Evolutionary conservation across 768 basidiomycete genomes (phyloP).

Genomic region (Tephrocybe sp.): DNA sequence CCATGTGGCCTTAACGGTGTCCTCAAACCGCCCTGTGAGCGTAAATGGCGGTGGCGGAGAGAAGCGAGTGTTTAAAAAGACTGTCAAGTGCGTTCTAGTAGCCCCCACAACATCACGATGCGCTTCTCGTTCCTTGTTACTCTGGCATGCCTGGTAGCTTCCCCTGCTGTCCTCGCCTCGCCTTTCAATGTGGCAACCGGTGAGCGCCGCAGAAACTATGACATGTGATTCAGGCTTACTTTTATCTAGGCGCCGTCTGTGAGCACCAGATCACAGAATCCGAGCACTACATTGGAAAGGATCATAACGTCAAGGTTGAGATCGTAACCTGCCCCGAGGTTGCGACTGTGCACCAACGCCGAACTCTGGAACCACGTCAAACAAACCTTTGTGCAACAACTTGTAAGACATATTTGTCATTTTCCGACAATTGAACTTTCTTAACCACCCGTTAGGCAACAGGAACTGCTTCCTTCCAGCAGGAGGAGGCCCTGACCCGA

Average conservation of each 20-base stretch:
- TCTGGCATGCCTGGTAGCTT: neutral
- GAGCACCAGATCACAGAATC: constrained; percentile 22
- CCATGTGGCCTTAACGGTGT: no score
- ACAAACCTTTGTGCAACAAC: constrained; percentile 41
- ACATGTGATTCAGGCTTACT: neutral
- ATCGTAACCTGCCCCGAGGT: constrained; percentile 31
- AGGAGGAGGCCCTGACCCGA: constrained; percentile 47
- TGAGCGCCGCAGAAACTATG: neutral
- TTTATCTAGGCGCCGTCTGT: constrained; percentile 17
- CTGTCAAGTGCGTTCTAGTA: no score
- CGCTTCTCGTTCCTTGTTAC: neutral
- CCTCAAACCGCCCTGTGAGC: no score
- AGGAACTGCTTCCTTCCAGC: constrained; percentile 46
- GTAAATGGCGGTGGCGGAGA: no score
- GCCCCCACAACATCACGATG: neutral
- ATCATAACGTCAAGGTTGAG: constrained; percentile 41
- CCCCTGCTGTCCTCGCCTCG: neutral
- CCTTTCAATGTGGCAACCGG: constrained; percentile 3
- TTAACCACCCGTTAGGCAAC: constrained; percentile 24
- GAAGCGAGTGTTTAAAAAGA: no score
- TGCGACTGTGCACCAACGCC: constrained; percentile 4
- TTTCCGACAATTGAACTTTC: neutral
- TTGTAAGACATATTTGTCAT: constrained; percentile 28
- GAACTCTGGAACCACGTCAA: constrained; percentile 24
- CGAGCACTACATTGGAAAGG: constrained; percentile 37